Conservation (phyloP, 768 basidiomycete genomes). For the Suillus subluteus region DNA sequence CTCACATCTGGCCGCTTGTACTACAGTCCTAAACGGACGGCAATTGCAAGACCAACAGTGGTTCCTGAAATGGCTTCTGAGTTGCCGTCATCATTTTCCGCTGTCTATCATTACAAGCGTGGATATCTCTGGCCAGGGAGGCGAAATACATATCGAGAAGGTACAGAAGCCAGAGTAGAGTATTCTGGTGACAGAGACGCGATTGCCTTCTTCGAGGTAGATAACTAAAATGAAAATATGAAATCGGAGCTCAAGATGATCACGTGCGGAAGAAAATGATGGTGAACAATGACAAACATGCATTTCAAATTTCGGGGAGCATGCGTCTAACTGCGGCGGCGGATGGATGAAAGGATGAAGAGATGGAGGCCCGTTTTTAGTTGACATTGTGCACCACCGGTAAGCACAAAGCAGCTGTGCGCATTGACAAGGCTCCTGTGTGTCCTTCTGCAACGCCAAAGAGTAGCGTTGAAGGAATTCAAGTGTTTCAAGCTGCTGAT, state of each 20-base stretch:
- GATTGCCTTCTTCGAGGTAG: constrained; percentile 2
- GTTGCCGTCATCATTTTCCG: not conserved
- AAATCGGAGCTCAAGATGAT: constrained; percentile 2
- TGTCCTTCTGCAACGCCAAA: not conserved
- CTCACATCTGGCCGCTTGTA: not conserved
- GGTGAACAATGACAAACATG: too few species aligned
- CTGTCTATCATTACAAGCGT: not conserved
- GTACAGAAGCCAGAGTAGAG: not conserved
- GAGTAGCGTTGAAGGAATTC: not conserved
- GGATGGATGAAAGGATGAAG: not conserved
- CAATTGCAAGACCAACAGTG: not conserved
- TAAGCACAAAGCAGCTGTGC: not conserved
- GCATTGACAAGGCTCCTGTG: not conserved
- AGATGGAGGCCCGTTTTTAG: not conserved
- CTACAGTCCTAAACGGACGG: not conserved
- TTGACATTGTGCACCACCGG: not conserved
- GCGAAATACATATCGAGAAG: constrained; percentile 4
- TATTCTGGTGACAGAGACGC: constrained; percentile 1
- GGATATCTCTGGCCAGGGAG: not conserved
- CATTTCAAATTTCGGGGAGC: not conserved
- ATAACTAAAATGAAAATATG: constrained; percentile 1
- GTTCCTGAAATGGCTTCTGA: not conserved
- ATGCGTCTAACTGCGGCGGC: not conserved
- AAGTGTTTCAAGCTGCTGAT: not conserved
- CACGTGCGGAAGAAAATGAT: not conserved